Conservation (phyloP, 1,284 basidiomycete genomes). For the Coniophora puteana region DNA sequence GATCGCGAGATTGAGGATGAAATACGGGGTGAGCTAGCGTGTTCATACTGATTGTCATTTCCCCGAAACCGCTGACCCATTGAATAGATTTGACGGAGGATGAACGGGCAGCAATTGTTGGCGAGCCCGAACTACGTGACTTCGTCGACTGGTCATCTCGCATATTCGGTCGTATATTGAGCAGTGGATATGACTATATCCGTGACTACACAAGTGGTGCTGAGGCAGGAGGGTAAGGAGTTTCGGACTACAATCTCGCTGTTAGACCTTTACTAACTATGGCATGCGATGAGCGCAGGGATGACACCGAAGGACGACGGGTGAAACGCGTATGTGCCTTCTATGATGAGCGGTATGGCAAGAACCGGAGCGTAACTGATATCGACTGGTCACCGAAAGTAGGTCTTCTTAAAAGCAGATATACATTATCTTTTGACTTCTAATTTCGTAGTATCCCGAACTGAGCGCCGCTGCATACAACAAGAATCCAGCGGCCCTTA, state of each 20-base stretch:
- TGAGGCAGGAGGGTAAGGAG: slow-evolving; percentile 66
- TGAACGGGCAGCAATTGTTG: slow-evolving; percentile 76
- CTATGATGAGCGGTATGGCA: slow-evolving; percentile 83
- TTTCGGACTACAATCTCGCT: neutral
- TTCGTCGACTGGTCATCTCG: slow-evolving; percentile 96
- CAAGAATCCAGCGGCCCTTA: slow-evolving; percentile 87
- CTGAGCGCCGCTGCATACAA: slow-evolving; percentile 94
- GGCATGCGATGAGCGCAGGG: slow-evolving; percentile 57
- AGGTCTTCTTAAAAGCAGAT: slow-evolving; percentile 12
- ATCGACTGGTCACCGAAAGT: slow-evolving; percentile 98
- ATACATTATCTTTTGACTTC: slow-evolving; percentile 8
- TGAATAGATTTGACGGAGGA: slow-evolving; percentile 77
- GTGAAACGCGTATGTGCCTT: slow-evolving; percentile 89
- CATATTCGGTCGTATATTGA: slow-evolving; percentile 93
- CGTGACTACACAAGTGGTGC: slow-evolving; percentile 89
- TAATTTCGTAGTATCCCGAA: slow-evolving; percentile 82
- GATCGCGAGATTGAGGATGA: slow-evolving; percentile 82
- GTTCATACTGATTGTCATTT: too few species aligned
- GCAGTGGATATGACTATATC: slow-evolving; percentile 95
- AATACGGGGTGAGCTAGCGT: slow-evolving; percentile 63
- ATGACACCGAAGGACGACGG: slow-evolving; percentile 84
- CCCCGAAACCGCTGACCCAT: slow-evolving; percentile 4
- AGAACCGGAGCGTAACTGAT: slow-evolving; percentile 91
- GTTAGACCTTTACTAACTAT: slow-evolving; percentile 2
- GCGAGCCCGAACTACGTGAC: slow-evolving; percentile 85